Evolutionary conservation across 352 stramenopile genomes (phyloP).

Genomic region (Phytopythium mirpurense): DNA sequence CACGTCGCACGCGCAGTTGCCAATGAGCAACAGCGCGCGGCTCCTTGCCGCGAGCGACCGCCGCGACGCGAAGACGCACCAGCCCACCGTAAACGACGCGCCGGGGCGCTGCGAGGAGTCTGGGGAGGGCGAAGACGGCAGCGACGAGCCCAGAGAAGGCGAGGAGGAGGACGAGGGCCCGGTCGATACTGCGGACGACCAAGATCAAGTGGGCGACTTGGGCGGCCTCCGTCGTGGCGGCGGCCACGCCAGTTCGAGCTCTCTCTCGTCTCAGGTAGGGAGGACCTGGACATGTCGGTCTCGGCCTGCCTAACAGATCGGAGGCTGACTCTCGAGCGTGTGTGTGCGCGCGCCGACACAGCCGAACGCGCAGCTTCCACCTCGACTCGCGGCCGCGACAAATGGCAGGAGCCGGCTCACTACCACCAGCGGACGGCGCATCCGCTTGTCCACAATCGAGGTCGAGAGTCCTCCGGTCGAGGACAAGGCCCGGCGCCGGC

Average conservation of each 20-base stretch:
- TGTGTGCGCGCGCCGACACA: too few relatives aligned
- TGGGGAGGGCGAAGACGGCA: background rate
- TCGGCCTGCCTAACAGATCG: too few relatives aligned
- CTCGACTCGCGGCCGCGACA: background rate
- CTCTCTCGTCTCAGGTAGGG: too few relatives aligned
- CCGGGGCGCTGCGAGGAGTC: background rate
- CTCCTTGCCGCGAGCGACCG: background rate
- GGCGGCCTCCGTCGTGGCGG: too few relatives aligned
- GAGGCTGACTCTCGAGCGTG: too few relatives aligned
- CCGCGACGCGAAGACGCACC: background rate
- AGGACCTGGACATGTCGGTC: too few relatives aligned
- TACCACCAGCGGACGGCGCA: background rate
- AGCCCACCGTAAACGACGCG: background rate
- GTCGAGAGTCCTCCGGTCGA: background rate
- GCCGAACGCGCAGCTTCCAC: too few relatives aligned
- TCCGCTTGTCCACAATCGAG: background rate
- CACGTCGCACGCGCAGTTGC: background rate
- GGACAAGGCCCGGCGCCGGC: conserved; percentile 3
- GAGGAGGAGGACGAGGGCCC: background rate
- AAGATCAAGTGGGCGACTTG: background rate
- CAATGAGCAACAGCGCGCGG: background rate
- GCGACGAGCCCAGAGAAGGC: background rate
- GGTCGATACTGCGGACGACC: background rate
- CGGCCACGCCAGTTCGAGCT: background rate
- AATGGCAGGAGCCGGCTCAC: background rate